Base-by-base conservation (phyloP, 148 eudicot genomes). In the Rhododendron griersonianum region DNA sequence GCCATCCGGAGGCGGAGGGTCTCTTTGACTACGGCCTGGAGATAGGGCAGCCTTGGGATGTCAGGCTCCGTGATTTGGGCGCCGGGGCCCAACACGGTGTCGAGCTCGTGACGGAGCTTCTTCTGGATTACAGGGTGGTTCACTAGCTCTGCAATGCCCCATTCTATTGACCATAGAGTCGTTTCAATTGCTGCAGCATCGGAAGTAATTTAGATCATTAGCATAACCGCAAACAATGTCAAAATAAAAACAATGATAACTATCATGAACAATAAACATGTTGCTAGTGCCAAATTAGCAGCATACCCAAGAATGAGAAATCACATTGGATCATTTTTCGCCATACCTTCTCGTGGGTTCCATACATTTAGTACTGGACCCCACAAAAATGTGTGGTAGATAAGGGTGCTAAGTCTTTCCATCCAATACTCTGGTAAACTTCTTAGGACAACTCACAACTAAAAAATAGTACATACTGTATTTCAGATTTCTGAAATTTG, bases 111-210 rank as follows among this genome's bases (percentile, higher is more conserved):
- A 39, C 95, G 85, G 37, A 95, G 90, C 86, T 92, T 92, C 48
- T 30, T 86, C 86, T 95, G 98, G 86, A 95, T 91, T 5, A 91
- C 73, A 2, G 95, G 98, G 90, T 93, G 91, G 94, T 95, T 95
- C 78, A 93, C 94, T 11, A 95, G 83, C 83, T 95, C 98, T 0
- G 98, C 98, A 2, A 95, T 89, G 33, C 93, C 96, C 98, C 98
- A 95, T 85, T 95, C 98, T 35, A 95, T 88, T 0, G 98, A 93
- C 98, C 98, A 95, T 25, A 95, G 81, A 41, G 98, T 95, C 82
- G 98, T 95, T 86, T 95, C 98, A 21, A 95, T 95, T 30, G 98
- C 98, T 95, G 92, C 65, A 14, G 71, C 59, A 84, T 61, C 19
- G 2, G 0, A 61, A 19, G 50, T 47, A 69, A 28, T 47, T n/a